Conservation (phyloP, 345 rosid genomes). For the Populus alba region DNA sequence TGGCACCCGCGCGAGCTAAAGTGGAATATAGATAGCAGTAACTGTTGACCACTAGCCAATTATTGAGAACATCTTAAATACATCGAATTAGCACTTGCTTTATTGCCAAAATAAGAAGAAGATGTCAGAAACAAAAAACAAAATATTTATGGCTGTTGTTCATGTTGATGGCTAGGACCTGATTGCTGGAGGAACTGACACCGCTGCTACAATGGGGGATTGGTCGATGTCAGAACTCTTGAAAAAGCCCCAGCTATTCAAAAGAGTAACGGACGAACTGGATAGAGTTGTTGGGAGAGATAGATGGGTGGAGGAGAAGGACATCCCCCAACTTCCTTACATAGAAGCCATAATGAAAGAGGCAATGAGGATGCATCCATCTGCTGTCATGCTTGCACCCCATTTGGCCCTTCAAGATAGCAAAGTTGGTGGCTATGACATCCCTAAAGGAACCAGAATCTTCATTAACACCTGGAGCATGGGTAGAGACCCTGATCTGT, state of each 20-base stretch:
- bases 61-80: too few relatives aligned
- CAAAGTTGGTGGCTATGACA: slow-evolving; percentile 43
- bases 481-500: slow-evolving; percentile 53
- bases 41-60: too few relatives aligned
- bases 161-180: slow-evolving; percentile 34
- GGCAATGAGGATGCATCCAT: slow-evolving; percentile 36
- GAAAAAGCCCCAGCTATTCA: slow-evolving; percentile 43
- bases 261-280: slow-evolving; percentile 51
- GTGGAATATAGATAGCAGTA: too few relatives aligned
- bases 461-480: slow-evolving; percentile 52
- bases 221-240: slow-evolving; percentile 57
- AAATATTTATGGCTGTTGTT: neutral
- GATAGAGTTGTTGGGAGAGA: slow-evolving; percentile 53
- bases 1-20: too few relatives aligned
- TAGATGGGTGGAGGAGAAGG: slow-evolving; percentile 57
- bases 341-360: slow-evolving; percentile 36
- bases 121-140: too few relatives aligned
- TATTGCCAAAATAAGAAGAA: too few relatives aligned
- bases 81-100: too few relatives aligned
- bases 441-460: slow-evolving; percentile 42
- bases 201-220: slow-evolving; percentile 56
- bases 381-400: slow-evolving; percentile 41
- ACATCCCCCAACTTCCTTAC: slow-evolving; percentile 20
- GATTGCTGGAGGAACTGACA: slow-evolving; percentile 62
- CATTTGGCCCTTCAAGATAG: slow-evolving; percentile 35